These are phyloP conservation scores for Ehretia macrophylla DNA, from an alignment of 257 asterid genomes.

Conservation along the genomic window DNA sequence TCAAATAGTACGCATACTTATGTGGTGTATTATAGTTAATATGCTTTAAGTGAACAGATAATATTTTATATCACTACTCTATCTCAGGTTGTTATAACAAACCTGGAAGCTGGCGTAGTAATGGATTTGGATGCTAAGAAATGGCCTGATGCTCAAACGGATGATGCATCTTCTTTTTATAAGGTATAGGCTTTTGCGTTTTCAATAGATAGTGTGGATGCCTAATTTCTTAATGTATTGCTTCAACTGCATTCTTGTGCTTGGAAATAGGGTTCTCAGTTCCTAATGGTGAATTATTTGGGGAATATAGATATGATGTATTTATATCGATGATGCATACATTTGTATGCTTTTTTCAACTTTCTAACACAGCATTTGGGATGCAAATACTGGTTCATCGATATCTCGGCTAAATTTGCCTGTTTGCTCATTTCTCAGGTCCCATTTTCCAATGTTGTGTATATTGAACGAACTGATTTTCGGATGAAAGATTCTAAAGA, in stretches of 20 bases:
- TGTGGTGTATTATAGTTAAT: background rate
- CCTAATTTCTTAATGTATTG: too few relatives aligned
- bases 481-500: constrained; percentile 85
- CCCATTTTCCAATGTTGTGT: constrained; percentile 80
- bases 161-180: constrained; percentile 55
- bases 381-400: background rate
- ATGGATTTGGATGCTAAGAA: constrained; percentile 79
- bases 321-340: too few relatives aligned
- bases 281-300: background rate
- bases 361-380: too few relatives aligned
- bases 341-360: too few relatives aligned
- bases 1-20: background rate
- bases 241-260: background rate
- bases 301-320: too few relatives aligned
- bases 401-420: background rate
- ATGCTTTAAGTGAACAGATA: too few relatives aligned
- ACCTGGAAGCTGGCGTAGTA: constrained; percentile 55
- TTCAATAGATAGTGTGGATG: background rate
- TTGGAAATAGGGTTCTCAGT: background rate
- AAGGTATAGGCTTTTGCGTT: constrained; percentile 37
- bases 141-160: constrained; percentile 86
- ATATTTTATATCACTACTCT: background rate
- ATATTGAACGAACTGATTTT: constrained; percentile 76
- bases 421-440: constrained; percentile 40
- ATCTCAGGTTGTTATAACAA: constrained; percentile 72